A percentile compares a stretch with the other conserved stretches of the same genome.
Evolutionary conservation across 371 early-diverging fungal genomes (phyloP).

Genomic region (Apophysomyces elegans): DNA sequence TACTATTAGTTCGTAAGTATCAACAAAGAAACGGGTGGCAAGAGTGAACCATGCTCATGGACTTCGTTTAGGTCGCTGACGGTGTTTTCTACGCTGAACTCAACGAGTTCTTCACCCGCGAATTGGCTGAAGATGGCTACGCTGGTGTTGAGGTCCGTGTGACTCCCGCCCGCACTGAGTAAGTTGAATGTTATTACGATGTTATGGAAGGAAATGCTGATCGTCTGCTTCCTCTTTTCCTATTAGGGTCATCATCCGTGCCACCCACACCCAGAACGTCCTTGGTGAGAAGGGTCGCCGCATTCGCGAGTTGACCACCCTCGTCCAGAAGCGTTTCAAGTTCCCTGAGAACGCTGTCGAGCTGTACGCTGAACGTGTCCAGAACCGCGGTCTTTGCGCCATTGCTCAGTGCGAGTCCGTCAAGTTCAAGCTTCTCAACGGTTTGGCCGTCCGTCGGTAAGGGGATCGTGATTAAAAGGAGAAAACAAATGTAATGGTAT

Average conservation of each 20-base stretch:
- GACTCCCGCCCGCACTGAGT: conserved; percentile 97
- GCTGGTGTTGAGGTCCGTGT: conserved; percentile 99
- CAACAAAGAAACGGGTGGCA: conserved; percentile 7
- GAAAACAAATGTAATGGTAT: not conserved
- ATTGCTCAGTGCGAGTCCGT: conserved; percentile 99
- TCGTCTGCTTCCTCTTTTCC: conserved; percentile 1
- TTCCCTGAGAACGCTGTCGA: conserved; percentile 98
- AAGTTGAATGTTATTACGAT: conserved; percentile 17
- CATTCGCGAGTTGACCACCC: conserved; percentile 97
- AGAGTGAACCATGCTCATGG: not conserved
- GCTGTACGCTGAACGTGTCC: conserved; percentile 98
- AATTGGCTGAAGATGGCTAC: conserved; percentile 90
- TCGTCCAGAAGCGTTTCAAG: conserved; percentile 99
- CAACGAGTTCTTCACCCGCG: conserved; percentile 98
- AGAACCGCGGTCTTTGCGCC: conserved; percentile 98
- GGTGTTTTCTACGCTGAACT: conserved; percentile 99
- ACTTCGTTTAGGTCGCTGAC: conserved; percentile 82
- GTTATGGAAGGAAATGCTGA: not conserved
- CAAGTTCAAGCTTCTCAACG: conserved; percentile 96
- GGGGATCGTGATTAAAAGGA: not conserved
- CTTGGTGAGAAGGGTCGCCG: conserved; percentile 99
- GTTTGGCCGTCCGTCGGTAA: conserved; percentile 94
- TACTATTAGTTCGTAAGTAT: conserved; percentile 54
- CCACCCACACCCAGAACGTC: conserved; percentile 98
- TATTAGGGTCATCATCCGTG: conserved; percentile 93